Base-by-base conservation (phyloP, 1,284 basidiomycete species). In the Omphalotus olearius region DNA sequence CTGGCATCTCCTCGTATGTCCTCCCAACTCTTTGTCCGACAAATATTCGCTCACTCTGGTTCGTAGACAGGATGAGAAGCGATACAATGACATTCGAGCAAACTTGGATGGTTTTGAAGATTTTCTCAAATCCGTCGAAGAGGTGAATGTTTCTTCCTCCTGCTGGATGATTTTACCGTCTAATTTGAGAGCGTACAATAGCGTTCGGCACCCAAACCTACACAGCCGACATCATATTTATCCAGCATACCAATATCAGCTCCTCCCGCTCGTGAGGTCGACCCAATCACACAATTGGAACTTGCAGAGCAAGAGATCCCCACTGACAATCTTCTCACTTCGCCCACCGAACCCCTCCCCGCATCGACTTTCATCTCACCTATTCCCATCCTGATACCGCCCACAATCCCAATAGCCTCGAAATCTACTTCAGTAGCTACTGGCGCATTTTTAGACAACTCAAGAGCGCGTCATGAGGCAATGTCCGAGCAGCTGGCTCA, bases 401-500 rank as follows among this genome's bases (percentile, higher is more conserved):
- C 65, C 60, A 18, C 66, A 62, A 39, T 62, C 37, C 61, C 64
- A 51, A 52, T 53, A 35, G 56, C 62, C 37, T 57, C 61, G 37
- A 62, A 55, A 4, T 53, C 60, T 3, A 62, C 69, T 0, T 60
- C 66, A 16, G 65, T 68, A 0, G 58, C 69, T 30, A 69, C 69
- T 14, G 67, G 45, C 73, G 78, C 10, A 62, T 52, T 47, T 23
- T 66, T 81, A 33, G 76, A 79, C 63, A 78, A 80, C 55, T 81
- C 84, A 9, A 75, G 70, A 14, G 74, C 77, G 0, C 69, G 85
- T 2, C 89, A 91, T 25, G 80, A 89, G 55, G 81, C 88, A 38
- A 78, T 91, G 40, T 78, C 85, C 0, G 74, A 75, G 4, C 87
- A 91, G 63, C 78, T 92, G 16, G 83, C 83, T 0, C 68, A 78